Conservation (phyloP, 2,329 filamentous ascomycete species). For the Pestalotiopsis sp. region DNA sequence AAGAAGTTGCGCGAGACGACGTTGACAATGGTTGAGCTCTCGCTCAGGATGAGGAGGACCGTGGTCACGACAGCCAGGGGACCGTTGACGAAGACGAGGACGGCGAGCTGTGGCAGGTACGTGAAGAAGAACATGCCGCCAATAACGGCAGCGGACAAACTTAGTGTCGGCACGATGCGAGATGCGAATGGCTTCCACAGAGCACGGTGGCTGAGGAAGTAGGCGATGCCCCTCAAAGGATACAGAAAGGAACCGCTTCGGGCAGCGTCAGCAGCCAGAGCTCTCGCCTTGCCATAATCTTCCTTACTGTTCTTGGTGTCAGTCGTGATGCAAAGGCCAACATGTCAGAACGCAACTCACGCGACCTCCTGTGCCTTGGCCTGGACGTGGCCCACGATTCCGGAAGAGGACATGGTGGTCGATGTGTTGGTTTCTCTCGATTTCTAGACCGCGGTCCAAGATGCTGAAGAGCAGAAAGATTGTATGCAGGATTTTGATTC, state of each 20-base stretch:
- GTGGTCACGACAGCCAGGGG: constrained; percentile 77
- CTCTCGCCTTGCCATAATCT: constrained; percentile 69
- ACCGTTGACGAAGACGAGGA: constrained; percentile 83
- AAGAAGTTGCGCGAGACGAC: constrained; percentile 69
- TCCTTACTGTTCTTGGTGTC: constrained; percentile 52
- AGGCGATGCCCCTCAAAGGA: constrained; percentile 72
- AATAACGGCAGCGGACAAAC: constrained; percentile 72
- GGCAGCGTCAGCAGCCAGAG: constrained; percentile 67
- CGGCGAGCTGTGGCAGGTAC: constrained; percentile 80
- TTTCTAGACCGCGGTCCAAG: not conserved
- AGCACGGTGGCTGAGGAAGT: constrained; percentile 56
- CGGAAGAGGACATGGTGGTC: not conserved
- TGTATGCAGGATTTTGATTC: not conserved
- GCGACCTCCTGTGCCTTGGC: constrained; percentile 52
- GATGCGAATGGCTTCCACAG: constrained; percentile 62
- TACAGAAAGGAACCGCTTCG: constrained; percentile 83
- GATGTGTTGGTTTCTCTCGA: not conserved
- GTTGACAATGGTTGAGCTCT: constrained; percentile 61
- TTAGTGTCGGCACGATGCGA: constrained; percentile 61
- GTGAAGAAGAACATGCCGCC: constrained; percentile 84
- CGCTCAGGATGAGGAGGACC: constrained; percentile 65
- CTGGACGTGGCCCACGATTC: constrained; percentile 32
- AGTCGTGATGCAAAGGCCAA: constrained; percentile 8
- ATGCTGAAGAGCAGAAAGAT: no score
- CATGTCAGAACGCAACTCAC: constrained; percentile 31